Base-by-base conservation (phyloP, 805 yeast species). In the Wickerhamomyces silvicola region DNA sequence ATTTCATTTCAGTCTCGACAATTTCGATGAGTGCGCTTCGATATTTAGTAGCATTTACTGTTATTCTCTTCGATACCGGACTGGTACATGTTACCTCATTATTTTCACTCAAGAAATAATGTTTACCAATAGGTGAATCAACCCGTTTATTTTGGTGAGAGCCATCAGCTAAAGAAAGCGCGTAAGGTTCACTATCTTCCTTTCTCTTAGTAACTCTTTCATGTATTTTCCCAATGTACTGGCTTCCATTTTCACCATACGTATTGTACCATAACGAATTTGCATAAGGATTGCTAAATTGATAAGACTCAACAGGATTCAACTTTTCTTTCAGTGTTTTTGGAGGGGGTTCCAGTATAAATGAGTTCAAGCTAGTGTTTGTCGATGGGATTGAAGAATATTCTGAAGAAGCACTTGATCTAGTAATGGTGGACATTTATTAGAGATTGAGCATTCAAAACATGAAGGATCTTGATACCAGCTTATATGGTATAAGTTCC, bases 241-340 rank as follows among this genome's bases (percentile, higher is more conserved):
- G 46, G 8, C 59, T 57, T 17, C 59, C 55, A 24, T 53, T 36
- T 24, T 49, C 50, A 4, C 56, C 59, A 3, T 62, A 56, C 16
- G 67, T 45, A 7, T 57, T 44, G 30, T 48, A 54, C 72, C 72
- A 68, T 11, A 66, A 39, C 1, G 71, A 65, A 24, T 55, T 50
- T 0, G 71, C 56, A 42, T 67, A 67, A 0, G 72, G 72, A 32
- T 68, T 67, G 1, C 13, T 7, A 2, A 22, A 14, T 11, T 38
- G 31, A 24, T 39, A 41, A 14, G 18, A 10, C 19, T 13, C 16
- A 18, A n/a, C n/a, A n/a, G n/a, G n/a, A n/a, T n/a, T n/a, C n/a
- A n/a, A 19, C 30, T 27, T 12, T 21, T 16, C 23, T 31, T 15
- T n/a, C 24, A 19, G 11, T 36, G 39, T 36, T 36, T 36, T 36